Base-by-base conservation (phyloP, 768 basidiomycete genomes). In the Coprinopsis marcescibilis region DNA sequence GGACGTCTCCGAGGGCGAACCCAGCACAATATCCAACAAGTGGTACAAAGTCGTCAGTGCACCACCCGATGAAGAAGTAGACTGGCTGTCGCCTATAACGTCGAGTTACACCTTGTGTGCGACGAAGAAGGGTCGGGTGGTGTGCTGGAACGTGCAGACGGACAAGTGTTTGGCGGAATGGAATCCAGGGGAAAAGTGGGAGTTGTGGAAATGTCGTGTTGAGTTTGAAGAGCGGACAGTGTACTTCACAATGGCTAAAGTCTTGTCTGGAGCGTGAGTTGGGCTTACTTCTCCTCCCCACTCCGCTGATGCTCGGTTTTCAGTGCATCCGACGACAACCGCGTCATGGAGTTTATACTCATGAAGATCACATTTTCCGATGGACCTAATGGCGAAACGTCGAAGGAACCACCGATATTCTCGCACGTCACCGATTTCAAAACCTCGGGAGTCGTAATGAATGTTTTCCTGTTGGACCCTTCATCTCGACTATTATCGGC, bases 81-180 rank as follows among this genome's bases (percentile, higher is more conserved):
- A 86, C 52, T 87, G 83, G 84, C 64, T 87, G 4, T 83, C 83
- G 2, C 83, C 85, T 14, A 85, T 87, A 54, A 85, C 84, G 1
- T 81, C 81, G 4, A 81, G 76, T 29, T 86, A 86, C 55, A 84
- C 78, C 3, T 75, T 87, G n/a, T 87, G 83, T 54, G 81, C 83
- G 1, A 86, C 85, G 0, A 85, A 85, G 65, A 80, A 76, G 40
- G 84, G 85, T 3, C 81, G 81, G 55, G 81, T 87, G 15, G 78
- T 86, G 13, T 86, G 84, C 53, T 86, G 85, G 85, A 83, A 87
- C 48, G 77, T 86, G 12, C 76, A 77, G 43, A 69, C 71, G 2
- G 79, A 85, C 41, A 57, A 60, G 13, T 78, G 77, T 50, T 68
- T 85, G 2, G 82, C 81, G 0, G 79, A 85, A 48, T 87, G 85